phyloP scores from a whole-genome alignment of 2,329 filamentous ascomycete species.

The Cladosporium sp. region DNA sequence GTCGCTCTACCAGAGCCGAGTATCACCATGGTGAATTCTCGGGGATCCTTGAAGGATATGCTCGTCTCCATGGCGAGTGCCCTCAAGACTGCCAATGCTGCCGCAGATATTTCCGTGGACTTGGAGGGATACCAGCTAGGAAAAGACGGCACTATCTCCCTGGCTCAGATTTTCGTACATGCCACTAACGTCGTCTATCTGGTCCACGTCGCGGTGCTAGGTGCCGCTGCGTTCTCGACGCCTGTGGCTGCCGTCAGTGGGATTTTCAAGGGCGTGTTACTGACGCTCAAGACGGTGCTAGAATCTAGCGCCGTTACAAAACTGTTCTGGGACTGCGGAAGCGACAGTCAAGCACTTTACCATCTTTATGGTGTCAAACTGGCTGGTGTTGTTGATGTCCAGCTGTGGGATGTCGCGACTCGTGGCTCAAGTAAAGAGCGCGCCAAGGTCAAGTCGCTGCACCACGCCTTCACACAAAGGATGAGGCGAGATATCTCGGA shows the following conservation, averaged over 20 bases:
- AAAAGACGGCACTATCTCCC: not conserved
- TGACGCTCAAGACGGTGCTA: slow-evolving; percentile 43
- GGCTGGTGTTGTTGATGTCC: slow-evolving; percentile 50
- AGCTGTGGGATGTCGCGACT: slow-evolving; percentile 55
- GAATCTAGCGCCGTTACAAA: slow-evolving; percentile 49
- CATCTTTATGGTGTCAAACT: slow-evolving; percentile 46
- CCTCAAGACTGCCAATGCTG: not conserved
- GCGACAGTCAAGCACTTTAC: slow-evolving; percentile 57
- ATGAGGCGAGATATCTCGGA: not conserved
- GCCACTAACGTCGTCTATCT: slow-evolving; percentile 28
- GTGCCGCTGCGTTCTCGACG: slow-evolving; percentile 43
- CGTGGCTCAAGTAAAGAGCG: slow-evolving; percentile 23
- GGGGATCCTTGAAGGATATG: not conserved
- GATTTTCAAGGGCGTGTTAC: not conserved
- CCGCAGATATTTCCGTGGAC: not conserved
- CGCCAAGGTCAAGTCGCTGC: slow-evolving; percentile 36
- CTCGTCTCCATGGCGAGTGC: not conserved
- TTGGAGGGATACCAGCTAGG: not conserved
- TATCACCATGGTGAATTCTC: not conserved
- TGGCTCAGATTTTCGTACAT: not conserved
- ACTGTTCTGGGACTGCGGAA: slow-evolving; percentile 58
- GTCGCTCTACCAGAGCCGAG: not conserved
- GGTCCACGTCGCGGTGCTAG: slow-evolving; percentile 47
- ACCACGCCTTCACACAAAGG: slow-evolving; percentile 36
- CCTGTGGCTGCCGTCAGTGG: slow-evolving; percentile 19